A percentile compares a stretch with the other conserved stretches of the same genome.
These are phyloP conservation scores for Colletotrichum siamense DNA, from an alignment of 2,329 filamentous ascomycete species.

Conservation along the genomic window DNA sequence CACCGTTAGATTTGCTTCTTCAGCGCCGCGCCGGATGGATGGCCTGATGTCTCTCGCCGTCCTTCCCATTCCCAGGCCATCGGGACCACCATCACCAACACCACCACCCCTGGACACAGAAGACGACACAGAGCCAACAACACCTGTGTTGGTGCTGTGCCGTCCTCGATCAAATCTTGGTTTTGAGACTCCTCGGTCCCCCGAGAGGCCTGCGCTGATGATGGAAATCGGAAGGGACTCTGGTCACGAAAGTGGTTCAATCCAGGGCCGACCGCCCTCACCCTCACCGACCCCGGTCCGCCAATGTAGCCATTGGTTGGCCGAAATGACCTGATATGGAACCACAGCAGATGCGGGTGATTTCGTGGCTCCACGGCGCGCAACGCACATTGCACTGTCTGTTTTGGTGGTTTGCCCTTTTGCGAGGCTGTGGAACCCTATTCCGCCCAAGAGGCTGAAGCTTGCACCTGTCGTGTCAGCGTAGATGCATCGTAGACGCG, in stretches of 20 bases:
- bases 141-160: background rate
- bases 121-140: background rate
- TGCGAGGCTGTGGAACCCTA: background rate
- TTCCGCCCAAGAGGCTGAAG: background rate
- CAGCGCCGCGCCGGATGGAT: background rate
- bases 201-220: background rate
- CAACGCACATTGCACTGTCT: background rate
- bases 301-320: slow-evolving; percentile 16
- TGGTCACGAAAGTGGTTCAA: background rate
- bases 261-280: background rate
- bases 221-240: background rate
- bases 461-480: background rate
- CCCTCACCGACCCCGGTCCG: background rate
- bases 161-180: background rate
- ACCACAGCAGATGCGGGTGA: slow-evolving; percentile 1
- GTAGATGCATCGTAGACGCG: background rate
- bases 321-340: slow-evolving; percentile 15
- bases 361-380: slow-evolving; percentile 8
- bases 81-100: background rate
- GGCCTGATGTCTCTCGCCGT: slow-evolving; percentile 3
- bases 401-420: background rate
- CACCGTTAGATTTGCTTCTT: background rate
- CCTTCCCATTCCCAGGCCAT: background rate
- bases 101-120: background rate
- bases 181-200: background rate